phyloP scores from a whole-genome alignment of 2,329 filamentous ascomycete species.

The Magnaporthiopsis poae region DNA sequence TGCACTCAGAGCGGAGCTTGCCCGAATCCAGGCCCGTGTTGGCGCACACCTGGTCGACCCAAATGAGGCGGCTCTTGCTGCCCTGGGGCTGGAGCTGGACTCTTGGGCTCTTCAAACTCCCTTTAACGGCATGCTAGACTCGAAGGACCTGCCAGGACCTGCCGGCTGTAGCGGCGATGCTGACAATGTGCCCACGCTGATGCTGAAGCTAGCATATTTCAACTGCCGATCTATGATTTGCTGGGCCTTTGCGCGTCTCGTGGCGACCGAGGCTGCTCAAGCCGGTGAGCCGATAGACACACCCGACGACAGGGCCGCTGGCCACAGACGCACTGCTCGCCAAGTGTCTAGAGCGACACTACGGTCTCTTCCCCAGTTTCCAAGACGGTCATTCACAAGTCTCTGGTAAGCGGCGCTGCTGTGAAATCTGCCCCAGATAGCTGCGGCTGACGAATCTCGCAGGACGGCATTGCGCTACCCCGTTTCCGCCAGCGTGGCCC shows the following conservation, averaged over 20 bases:
- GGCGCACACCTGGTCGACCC: constrained; percentile 5
- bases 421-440: not conserved
- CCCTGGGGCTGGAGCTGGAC: constrained; percentile 1
- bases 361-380: not conserved
- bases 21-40: not conserved
- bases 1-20: not conserved
- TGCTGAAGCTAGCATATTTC: constrained; percentile 8
- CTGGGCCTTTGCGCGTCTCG: constrained; percentile 8
- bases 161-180: not conserved
- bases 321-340: not conserved
- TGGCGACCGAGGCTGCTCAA: not conserved
- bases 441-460: not conserved
- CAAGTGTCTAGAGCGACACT: not conserved
- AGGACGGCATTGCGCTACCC: constrained; percentile 6
- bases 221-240: constrained; percentile 5
- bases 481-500: constrained; percentile 8
- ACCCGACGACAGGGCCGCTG: not conserved
- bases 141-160: not conserved
- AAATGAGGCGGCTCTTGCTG: not conserved
- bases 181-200: not conserved
- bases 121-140: not conserved
- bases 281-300: not conserved
- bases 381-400: not conserved
- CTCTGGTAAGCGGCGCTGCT: not conserved
- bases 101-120: not conserved